A percentile compares a stretch with the other conserved stretches of the same genome.
These are phyloP conservation scores for Stagonosporopsis cucurbitacearum DNA, from an alignment of 2,329 filamentous ascomycete genomes.

Conservation along the genomic window DNA sequence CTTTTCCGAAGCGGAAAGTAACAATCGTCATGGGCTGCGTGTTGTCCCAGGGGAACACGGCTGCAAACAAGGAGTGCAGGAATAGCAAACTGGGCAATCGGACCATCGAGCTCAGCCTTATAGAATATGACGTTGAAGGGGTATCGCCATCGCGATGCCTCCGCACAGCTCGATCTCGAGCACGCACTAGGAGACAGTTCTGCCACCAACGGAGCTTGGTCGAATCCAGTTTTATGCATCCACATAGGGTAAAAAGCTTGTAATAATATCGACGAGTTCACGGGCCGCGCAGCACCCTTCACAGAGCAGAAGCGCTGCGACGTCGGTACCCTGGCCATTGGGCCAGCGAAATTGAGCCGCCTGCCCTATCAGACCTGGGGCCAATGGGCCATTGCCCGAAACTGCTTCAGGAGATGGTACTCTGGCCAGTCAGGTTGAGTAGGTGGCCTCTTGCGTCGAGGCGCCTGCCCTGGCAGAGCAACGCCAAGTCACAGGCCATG, in stretches of 20 bases:
- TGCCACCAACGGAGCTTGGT: slow-evolving; percentile 31
- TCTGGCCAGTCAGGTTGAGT: slow-evolving; percentile 30
- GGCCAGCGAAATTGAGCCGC: slow-evolving; percentile 37
- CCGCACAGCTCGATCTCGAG: slow-evolving; percentile 38
- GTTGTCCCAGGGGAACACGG: slow-evolving; percentile 14
- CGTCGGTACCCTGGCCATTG: slow-evolving; percentile 39
- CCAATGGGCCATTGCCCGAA: slow-evolving; percentile 15
- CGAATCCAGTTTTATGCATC: slow-evolving; percentile 42
- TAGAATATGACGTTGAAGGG: slow-evolving; percentile 42
- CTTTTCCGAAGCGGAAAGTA: slow-evolving; percentile 17
- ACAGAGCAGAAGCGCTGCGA: slow-evolving; percentile 32
- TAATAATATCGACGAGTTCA: slow-evolving; percentile 37
- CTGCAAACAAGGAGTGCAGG: slow-evolving; percentile 17
- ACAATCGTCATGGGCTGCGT: slow-evolving; percentile 6
- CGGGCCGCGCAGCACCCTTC: slow-evolving; percentile 38
- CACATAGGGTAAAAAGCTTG: slow-evolving; percentile 35
- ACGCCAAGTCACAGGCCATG: slow-evolving; percentile 33
- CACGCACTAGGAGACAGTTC: slow-evolving; percentile 32
- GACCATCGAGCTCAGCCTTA: slow-evolving; percentile 26
- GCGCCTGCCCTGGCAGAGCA: slow-evolving; percentile 37
- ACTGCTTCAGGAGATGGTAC: slow-evolving; percentile 25
- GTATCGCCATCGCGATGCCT: slow-evolving; percentile 38
- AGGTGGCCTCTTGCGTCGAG: slow-evolving; percentile 26
- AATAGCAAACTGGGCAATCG: slow-evolving; percentile 33
- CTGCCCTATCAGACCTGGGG: slow-evolving; percentile 36